Evolutionary conservation across 495 filamentous ascomycete species (phyloP).

Genomic region (Trichoderma reesei): DNA sequence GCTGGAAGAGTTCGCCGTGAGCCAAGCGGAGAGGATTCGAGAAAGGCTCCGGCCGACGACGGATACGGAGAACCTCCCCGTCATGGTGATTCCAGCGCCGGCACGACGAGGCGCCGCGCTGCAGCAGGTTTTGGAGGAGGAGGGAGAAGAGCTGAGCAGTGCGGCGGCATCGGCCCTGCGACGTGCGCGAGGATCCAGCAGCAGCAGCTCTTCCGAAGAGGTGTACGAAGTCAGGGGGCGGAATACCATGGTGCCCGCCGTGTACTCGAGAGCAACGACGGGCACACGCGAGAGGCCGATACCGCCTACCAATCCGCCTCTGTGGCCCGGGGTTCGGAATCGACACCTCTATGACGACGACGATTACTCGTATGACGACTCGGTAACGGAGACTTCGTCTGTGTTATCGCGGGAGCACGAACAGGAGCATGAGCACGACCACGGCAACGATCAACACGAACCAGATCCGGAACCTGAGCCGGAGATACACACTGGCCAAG

Average conservation of each 20-base stretch:
- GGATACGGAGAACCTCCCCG: slow-evolving; percentile 38
- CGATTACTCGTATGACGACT: slow-evolving; percentile 12
- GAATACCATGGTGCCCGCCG: neutral
- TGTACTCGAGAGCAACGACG: neutral
- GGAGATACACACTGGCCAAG: too few relatives aligned
- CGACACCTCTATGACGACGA: slow-evolving; percentile 10
- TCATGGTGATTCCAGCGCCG: slow-evolving; percentile 41
- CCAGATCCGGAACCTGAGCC: too few relatives aligned
- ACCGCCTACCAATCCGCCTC: slow-evolving; percentile 5
- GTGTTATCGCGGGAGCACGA: neutral
- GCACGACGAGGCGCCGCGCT: slow-evolving; percentile 35
- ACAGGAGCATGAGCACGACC: neutral
- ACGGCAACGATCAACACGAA: neutral
- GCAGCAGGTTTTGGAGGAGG: slow-evolving; percentile 33
- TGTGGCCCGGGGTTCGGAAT: slow-evolving; percentile 11
- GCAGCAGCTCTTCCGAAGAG: slow-evolving; percentile 4
- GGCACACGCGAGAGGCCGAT: neutral
- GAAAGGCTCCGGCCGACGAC: slow-evolving; percentile 35
- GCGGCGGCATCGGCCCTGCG: slow-evolving; percentile 3
- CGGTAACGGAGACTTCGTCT: slow-evolving; percentile 2
- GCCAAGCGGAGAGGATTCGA: slow-evolving; percentile 35
- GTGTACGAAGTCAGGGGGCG: neutral
- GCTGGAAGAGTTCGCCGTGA: slow-evolving; percentile 38
- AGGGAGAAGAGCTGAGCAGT: slow-evolving; percentile 18
- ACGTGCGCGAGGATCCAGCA: neutral